A percentile compares a stretch with the other conserved stretches of the same genome.
phyloP scores from a whole-genome alignment of 352 stramenopile genomes.

The Globisporangium cederbergense region DNA sequence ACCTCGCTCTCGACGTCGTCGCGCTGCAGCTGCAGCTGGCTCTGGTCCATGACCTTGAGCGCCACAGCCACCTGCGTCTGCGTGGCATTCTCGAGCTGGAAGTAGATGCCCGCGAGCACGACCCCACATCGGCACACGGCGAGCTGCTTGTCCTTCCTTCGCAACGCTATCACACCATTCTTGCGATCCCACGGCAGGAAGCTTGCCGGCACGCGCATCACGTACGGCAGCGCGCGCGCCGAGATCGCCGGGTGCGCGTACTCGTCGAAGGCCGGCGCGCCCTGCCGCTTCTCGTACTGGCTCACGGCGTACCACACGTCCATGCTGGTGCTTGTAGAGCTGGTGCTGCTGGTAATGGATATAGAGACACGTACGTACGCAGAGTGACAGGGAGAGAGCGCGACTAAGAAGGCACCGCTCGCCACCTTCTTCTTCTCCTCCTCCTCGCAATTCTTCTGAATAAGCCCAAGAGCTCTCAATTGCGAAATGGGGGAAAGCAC shows the following conservation, averaged over 20 bases:
- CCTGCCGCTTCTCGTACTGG: conserved; percentile 52
- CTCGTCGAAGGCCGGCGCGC: conserved; percentile 54
- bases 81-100: conserved; percentile 43
- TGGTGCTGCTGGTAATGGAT: neutral
- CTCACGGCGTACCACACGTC: conserved; percentile 70
- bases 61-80: conserved; percentile 57
- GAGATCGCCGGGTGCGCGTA: conserved; percentile 54
- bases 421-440: neutral
- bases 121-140: conserved; percentile 77
- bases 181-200: conserved; percentile 71
- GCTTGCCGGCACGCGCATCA: conserved; percentile 54
- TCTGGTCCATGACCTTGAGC: conserved; percentile 80
- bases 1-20: conserved; percentile 84
- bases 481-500: neutral
- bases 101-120: conserved; percentile 76
- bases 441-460: neutral
- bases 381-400: neutral
- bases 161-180: conserved; percentile 67
- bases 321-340: conserved; percentile 25
- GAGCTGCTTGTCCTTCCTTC: conserved; percentile 62
- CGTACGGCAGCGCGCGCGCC: conserved; percentile 35
- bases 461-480: neutral
- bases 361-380: neutral
- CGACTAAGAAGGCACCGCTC: neutral
- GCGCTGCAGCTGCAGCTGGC: conserved; percentile 60